Evolutionary conservation across 371 early-diverging fungal genomes (phyloP).

Genomic region (Mortierella sp.): DNA sequence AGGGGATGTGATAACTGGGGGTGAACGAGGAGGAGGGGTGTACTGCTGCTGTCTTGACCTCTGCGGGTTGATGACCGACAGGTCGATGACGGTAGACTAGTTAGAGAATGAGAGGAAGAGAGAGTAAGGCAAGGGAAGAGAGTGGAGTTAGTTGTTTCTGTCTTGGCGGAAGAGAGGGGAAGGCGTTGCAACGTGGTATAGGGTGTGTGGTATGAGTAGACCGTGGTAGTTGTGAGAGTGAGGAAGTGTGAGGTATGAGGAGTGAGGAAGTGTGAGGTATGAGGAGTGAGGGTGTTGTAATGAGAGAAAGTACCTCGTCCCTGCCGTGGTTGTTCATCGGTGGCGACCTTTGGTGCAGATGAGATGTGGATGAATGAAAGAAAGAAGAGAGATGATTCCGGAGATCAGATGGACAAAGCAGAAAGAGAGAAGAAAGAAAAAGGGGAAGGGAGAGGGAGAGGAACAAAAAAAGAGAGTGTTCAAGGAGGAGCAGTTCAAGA

Average conservation of each 20-base stretch:
- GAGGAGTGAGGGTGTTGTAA: neutral
- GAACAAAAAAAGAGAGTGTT: neutral
- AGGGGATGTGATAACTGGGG: conserved; percentile 4
- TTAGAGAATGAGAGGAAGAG: neutral
- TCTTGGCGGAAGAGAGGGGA: no score
- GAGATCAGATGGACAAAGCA: neutral
- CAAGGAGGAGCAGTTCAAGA: neutral
- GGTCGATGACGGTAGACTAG: conserved; percentile 43
- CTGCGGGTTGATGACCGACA: conserved; percentile 31
- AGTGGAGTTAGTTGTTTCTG: neutral
- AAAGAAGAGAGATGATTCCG: neutral
- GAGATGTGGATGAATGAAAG: conserved; percentile 1
- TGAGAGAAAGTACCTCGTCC: conserved; percentile 24
- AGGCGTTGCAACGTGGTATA: no score
- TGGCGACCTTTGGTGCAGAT: conserved; percentile 7
- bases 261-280: neutral
- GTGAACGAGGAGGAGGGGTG: conserved; percentile 4
- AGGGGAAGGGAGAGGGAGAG: neutral
- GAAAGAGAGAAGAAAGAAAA: neutral
- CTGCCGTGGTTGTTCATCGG: conserved; percentile 18
- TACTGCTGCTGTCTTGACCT: conserved; percentile 15
- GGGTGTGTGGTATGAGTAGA: no score
- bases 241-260: neutral
- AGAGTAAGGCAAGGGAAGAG: neutral
- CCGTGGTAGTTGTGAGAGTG: no score